phyloP scores from a whole-genome alignment of 805 yeast genomes.

The Metschnikowia similis region DNA sequence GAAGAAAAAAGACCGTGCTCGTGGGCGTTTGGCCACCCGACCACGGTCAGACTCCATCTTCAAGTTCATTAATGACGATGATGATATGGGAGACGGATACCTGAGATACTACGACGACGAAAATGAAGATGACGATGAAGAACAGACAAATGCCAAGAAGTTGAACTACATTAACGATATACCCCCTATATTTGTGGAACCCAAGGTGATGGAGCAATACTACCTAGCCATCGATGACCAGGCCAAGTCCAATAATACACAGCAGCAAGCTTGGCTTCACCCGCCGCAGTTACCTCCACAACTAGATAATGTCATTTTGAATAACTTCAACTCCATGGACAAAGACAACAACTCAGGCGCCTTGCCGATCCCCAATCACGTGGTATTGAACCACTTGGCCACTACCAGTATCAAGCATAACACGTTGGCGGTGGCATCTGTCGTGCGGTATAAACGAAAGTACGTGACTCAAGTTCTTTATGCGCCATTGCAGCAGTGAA shows the following conservation, averaged over 20 bases:
- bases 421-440: constrained; percentile 88
- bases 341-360: constrained; percentile 84
- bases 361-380: constrained; percentile 90
- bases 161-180: constrained; percentile 58
- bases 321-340: constrained; percentile 56
- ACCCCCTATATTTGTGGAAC: constrained; percentile 82
- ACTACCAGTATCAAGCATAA: constrained; percentile 92
- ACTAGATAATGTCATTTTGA: constrained; percentile 86
- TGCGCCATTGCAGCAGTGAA: constrained; percentile 52
- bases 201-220: constrained; percentile 83
- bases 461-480: constrained; percentile 89
- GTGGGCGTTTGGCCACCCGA: constrained; percentile 26
- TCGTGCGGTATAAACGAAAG: constrained; percentile 81
- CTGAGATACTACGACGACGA: constrained; percentile 66
- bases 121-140: constrained; percentile 22
- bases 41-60: constrained; percentile 56
- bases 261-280: constrained; percentile 65
- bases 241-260: constrained; percentile 51
- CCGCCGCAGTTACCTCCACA: constrained; percentile 98
- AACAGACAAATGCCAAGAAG: constrained; percentile 9
- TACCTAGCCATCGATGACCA: constrained; percentile 71
- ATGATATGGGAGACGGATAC: constrained; percentile 81
- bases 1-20: constrained; percentile 17
- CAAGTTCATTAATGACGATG: constrained; percentile 61
- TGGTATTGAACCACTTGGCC: constrained; percentile 89